These are phyloP conservation scores for Fusarium vanettenii DNA, from an alignment of 2,329 filamentous ascomycete genomes.

Conservation along the genomic window DNA sequence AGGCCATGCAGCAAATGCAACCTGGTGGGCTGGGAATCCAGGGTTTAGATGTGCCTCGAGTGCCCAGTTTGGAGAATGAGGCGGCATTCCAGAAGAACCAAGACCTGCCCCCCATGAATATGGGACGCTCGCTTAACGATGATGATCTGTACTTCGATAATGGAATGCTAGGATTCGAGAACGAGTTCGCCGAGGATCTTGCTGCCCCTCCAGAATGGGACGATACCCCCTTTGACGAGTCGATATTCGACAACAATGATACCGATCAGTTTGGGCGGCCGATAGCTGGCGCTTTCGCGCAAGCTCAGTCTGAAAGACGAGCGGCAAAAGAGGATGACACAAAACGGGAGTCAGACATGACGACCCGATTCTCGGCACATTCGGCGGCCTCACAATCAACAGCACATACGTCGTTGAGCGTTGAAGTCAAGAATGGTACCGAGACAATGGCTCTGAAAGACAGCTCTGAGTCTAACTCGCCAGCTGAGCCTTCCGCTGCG, in stretches of 20 bases:
- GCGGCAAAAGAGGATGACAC: constrained; percentile 43
- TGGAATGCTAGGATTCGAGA: constrained; percentile 63
- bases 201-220: constrained; percentile 58
- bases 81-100: constrained; percentile 37
- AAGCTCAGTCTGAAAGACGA: constrained; percentile 60
- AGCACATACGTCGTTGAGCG: constrained; percentile 63
- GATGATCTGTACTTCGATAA: constrained; percentile 80
- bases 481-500: constrained; percentile 15
- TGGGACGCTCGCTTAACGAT: constrained; percentile 46
- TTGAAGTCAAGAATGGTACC: constrained; percentile 31
- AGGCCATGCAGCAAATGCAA: constrained; percentile 22
- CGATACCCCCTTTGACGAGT: constrained; percentile 74
- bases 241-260: constrained; percentile 77
- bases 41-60: constrained; percentile 42
- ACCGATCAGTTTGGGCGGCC: constrained; percentile 72
- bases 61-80: constrained; percentile 32
- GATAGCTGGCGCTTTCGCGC: constrained; percentile 68
- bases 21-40: constrained; percentile 59
- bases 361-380: constrained; percentile 57
- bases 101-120: constrained; percentile 24
- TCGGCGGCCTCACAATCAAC: constrained; percentile 61
- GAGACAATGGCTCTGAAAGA: constrained; percentile 17
- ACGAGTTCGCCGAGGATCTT: constrained; percentile 60
- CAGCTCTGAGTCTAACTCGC: constrained; percentile 9
- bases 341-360: constrained; percentile 61